Base-by-base conservation (phyloP, 129 eudicot species). In the Cynara cardunculus region DNA sequence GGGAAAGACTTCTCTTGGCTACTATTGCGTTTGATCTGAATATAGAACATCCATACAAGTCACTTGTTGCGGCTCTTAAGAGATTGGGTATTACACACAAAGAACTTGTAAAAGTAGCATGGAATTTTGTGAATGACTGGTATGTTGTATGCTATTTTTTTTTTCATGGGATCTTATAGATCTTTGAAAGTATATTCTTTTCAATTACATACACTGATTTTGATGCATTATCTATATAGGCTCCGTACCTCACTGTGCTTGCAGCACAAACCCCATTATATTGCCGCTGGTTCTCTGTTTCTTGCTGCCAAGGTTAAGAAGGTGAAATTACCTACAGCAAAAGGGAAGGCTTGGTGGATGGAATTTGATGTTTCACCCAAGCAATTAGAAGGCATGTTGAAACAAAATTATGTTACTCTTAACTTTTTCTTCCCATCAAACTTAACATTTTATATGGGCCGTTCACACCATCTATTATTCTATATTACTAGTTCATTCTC, bases 71-170 rank as follows among this genome's bases (percentile, higher is more conserved):
- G 0, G 89, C 93, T 84, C 75, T 92, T 32, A 90, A 93, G 86
- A 81, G 79, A 78, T 78, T 90, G 83, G 87, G 27, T 10, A 84
- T 87, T 66, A 69, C 93, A 34, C 78, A 89, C 31, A 87, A 87
- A 44, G 93, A 88, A 65, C 74, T 92, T 72, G 84, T 81, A 16
- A 90, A 84, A 90, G 90, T 90, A 22, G 96, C 96, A 35, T 93
- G 97, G 96, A 93, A 93, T 78, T 90, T 85, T 84, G 91, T 90
- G 78, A 90, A 93, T 89, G 97, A 90, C 82, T 88, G 90, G 97
- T 93, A 85, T 70, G 69, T 70, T 46, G 28, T 67, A 67, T 0
- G 2, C 39, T 10, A 25, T 2, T 81, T n/a, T 76, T 27, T 77
- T 65, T 78, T 72, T 3, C 66, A 49, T 22, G 71, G 34, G 81